Conservation (phyloP, 2,329 filamentous ascomycete species). For the Aureobasidium sp. region DNA sequence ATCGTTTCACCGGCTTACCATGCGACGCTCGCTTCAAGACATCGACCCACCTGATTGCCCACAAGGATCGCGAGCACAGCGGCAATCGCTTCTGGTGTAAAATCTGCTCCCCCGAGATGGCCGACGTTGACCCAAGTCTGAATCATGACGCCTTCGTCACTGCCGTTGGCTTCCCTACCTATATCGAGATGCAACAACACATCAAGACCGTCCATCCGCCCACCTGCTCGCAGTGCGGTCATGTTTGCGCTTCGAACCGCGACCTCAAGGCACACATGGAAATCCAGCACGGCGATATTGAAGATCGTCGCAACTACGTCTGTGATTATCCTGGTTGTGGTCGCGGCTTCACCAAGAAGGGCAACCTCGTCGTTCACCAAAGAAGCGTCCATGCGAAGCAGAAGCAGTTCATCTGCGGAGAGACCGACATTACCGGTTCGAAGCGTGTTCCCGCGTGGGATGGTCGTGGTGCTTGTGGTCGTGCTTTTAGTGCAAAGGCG, state of each 20-base stretch:
- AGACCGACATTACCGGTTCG: conserved; percentile 54
- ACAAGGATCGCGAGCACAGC: conserved; percentile 61
- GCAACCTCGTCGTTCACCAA: conserved; percentile 75
- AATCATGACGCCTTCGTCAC: conserved; percentile 12
- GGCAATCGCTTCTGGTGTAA: conserved; percentile 66
- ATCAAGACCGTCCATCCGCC: conserved; percentile 62
- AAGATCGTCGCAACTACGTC: conserved; percentile 31
- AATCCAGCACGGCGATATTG: conserved; percentile 49
- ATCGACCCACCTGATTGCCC: conserved; percentile 59
- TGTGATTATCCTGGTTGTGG: conserved; percentile 62
- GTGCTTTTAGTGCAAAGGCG: conserved; percentile 66
- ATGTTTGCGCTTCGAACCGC: conserved; percentile 55
- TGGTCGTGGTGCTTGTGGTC: conserved; percentile 60
- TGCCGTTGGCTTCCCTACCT: conserved; percentile 53
- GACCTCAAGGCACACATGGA: conserved; percentile 71
- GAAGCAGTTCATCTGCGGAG: conserved; percentile 67
- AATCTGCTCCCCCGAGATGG: conserved; percentile 48
- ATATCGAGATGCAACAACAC: conserved; percentile 63
- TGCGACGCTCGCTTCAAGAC: conserved; percentile 69
- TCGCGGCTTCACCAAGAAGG: conserved; percentile 70
- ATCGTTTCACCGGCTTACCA: conserved; percentile 41
- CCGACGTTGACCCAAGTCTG: conserved; percentile 23
- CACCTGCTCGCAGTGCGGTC: conserved; percentile 65
- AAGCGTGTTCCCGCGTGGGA: conserved; percentile 53
- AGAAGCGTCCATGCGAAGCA: conserved; percentile 67